phyloP scores from a whole-genome alignment of 768 basidiomycete species.

The Tephrocybe sp. region DNA sequence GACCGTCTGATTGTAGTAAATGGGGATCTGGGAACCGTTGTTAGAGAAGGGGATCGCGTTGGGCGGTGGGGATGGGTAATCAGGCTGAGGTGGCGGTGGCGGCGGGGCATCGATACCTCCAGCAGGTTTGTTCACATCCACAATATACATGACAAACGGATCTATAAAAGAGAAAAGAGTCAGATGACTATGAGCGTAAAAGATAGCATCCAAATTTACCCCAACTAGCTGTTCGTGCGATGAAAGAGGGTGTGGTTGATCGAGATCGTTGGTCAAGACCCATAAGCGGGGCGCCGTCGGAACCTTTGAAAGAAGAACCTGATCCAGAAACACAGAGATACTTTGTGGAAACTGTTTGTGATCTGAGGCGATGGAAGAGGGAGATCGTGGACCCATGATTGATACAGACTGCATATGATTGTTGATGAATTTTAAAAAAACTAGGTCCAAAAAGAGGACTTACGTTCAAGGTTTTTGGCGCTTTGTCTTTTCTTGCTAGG shows the following conservation, averaged over 20 bases:
- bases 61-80: conserved; percentile 89
- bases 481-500: conserved; percentile 96
- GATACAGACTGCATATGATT: conserved; percentile 69
- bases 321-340: conserved; percentile 96
- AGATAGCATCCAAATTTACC: conserved; percentile 42
- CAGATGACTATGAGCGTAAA: conserved; percentile 2
- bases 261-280: conserved; percentile 72
- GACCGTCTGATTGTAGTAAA: conserved; percentile 96
- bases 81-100: conserved; percentile 79
- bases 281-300: conserved; percentile 84
- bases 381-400: conserved; percentile 95
- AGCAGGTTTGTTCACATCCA: conserved; percentile 84
- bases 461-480: conserved; percentile 89
- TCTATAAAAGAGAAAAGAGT: conserved; percentile 40
- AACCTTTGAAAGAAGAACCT: conserved; percentile 87
- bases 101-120: conserved; percentile 75
- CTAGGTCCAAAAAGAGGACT: conserved; percentile 33
- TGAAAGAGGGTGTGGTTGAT: conserved; percentile 80
- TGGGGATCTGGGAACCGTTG: conserved; percentile 81
- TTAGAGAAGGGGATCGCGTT: conserved; percentile 85
- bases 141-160: conserved; percentile 96
- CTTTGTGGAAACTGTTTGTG: conserved; percentile 94
- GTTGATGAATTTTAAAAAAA: conserved; percentile 10
- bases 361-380: conserved; percentile 91
- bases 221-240: conserved; percentile 88